A percentile compares a stretch with the other conserved stretches of the same genome.
phyloP scores from a whole-genome alignment of 1,284 basidiomycete species.

The Cryptococcus hybrid region DNA sequence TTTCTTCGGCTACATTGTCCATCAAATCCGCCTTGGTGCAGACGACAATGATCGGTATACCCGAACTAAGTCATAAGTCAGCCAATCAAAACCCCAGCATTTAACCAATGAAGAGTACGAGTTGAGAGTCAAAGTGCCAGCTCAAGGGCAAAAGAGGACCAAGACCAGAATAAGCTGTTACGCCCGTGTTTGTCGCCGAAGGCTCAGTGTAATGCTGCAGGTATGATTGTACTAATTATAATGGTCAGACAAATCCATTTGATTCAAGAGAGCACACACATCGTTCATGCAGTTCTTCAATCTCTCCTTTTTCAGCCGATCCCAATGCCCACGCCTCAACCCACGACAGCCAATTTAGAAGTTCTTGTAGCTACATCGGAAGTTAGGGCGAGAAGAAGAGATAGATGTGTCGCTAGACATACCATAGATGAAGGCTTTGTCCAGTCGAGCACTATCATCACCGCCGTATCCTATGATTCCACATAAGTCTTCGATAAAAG shows the following conservation, averaged over 20 bases:
- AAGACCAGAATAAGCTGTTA: conserved; percentile 46
- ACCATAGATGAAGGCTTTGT: conserved; percentile 84
- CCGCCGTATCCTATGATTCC: conserved; percentile 69
- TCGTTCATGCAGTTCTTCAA: conserved; percentile 77
- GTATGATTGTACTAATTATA: conserved; percentile 70
- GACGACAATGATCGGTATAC: conserved; percentile 83
- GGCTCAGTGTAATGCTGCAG: conserved; percentile 88
- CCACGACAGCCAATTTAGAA: conserved; percentile 81
- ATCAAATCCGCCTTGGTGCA: conserved; percentile 91
- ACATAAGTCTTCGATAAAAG: conserved; percentile 27
- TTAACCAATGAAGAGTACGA: conserved; percentile 23
- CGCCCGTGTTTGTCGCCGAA: conserved; percentile 53
- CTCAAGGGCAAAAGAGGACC: conserved; percentile 66
- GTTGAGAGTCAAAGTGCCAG: conserved; percentile 77
- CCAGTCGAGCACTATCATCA: conserved; percentile 93
- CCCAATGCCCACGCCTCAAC: conserved; percentile 67
- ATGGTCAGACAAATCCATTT: background rate
- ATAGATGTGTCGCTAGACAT: background rate
- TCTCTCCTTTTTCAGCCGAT: conserved; percentile 49
- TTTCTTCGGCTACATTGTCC: conserved; percentile 67
- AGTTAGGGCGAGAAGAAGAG: background rate
- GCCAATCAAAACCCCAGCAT: background rate
- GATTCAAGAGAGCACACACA: conserved; percentile 56
- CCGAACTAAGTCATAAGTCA: conserved; percentile 52
- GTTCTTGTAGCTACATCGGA: conserved; percentile 61